These are phyloP conservation scores for Stygiomarasmius scandens DNA, from an alignment of 1,284 basidiomycete species.

Conservation along the genomic window DNA sequence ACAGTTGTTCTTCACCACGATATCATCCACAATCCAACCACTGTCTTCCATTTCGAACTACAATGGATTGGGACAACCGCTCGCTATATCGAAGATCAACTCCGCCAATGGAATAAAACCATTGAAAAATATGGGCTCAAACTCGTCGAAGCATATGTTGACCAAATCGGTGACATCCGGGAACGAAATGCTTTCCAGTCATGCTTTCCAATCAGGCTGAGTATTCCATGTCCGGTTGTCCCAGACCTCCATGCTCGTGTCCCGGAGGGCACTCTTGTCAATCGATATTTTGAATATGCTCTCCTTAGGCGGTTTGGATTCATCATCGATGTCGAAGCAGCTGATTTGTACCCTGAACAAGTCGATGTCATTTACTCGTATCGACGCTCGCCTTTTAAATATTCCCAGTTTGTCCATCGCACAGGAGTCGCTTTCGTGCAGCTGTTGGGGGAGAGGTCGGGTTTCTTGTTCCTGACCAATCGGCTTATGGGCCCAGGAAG, in stretches of 20 bases:
- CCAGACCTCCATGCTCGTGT: conserved; percentile 70
- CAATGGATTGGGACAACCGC: conserved; percentile 98
- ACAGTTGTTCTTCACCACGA: conserved; percentile 88
- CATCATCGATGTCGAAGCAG: conserved; percentile 86
- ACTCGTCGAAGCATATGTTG: conserved; percentile 91
- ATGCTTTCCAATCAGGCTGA: conserved; percentile 80
- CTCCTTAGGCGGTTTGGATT: conserved; percentile 79
- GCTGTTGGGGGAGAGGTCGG: conserved; percentile 75
- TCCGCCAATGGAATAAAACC: conserved; percentile 82
- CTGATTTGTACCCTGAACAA: conserved; percentile 72
- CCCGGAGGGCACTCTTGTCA: conserved; percentile 62
- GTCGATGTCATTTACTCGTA: conserved; percentile 91
- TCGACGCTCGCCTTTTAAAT: conserved; percentile 72
- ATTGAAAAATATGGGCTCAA: conserved; percentile 92
- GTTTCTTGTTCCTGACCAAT: conserved; percentile 89
- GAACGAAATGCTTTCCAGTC: conserved; percentile 88
- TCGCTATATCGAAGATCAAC: conserved; percentile 91
- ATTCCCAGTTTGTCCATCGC: conserved; percentile 89
- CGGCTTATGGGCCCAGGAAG: conserved; percentile 73
- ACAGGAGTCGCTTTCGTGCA: conserved; percentile 88
- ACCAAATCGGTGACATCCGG: conserved; percentile 82
- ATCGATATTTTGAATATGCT: conserved; percentile 78
- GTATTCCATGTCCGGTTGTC: conserved; percentile 71
- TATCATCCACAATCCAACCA: conserved; percentile 88
- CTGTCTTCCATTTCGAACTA: conserved; percentile 93